Base-by-base conservation (phyloP, 768 basidiomycete species). In the Macrolepiota fuliginosa region DNA sequence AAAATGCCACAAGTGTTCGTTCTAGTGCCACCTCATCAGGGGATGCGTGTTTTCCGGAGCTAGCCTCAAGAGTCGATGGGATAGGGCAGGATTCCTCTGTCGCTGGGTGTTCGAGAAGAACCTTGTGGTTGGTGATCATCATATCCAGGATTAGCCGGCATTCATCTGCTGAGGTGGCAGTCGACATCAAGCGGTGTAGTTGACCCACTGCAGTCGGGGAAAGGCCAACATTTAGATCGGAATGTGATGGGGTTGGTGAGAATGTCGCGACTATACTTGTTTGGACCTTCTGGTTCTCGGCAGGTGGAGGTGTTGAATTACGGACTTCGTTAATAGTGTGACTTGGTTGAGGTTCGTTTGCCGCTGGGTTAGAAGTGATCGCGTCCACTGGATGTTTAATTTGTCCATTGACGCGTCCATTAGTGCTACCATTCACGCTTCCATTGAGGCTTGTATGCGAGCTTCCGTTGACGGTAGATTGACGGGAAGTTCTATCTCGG, bases 61-160 rank as follows among this genome's bases (percentile, higher is more conserved):
- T 53, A 79, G 73, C 49, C 36, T 5, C 15, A 39, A 72, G 77
- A 39, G 76, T 72, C 7, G 76, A 69, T 25, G 76, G 75, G 1
- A 77, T 70, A 24, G 76, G 71, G 55, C 72, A 69, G 12, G 76
- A 66, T 49, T 71, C 70, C 11, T 70, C 68, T 32, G 72, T 71
- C 51, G 68, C 68, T 47, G 74, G 69, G 25, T 71, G 63, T 35
- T 77, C 74, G 58, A 64, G 62, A 22, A 73, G 56, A 47, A 80
- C 79, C 17, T 84, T 85, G 56, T 81, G 80, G 64, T 85, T 86
- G 12, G 85, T 80, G 61, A 96, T 77, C 75, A 91, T 90, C 79
- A 93, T 90, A 64, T 92, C 89, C 29, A 94, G 80, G 60, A 96
- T 86, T 46, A 95, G 77, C 54, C 91, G 90, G 70, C 93, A 94